These are phyloP conservation scores for Aphanocladium album DNA, from an alignment of 2,329 filamentous ascomycete species.

Conservation along the genomic window DNA sequence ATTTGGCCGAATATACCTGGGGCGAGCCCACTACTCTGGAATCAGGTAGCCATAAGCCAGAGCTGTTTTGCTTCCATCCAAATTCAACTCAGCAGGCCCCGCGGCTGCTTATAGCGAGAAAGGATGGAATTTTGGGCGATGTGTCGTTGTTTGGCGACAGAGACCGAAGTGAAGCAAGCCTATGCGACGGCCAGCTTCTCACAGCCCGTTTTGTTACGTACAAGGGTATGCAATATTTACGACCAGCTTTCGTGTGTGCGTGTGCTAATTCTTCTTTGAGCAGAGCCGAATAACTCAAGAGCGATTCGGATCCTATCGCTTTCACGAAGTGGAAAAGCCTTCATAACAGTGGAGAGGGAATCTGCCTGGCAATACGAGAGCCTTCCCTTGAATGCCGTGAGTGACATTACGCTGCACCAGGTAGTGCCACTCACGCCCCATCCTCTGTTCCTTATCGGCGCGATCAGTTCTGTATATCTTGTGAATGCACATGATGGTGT, in stretches of 20 bases:
- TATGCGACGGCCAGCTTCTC: conserved; percentile 50
- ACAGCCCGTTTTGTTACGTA: conserved; percentile 43
- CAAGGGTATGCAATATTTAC: conserved; percentile 21
- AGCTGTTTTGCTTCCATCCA: conserved; percentile 59
- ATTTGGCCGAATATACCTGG: conserved; percentile 52
- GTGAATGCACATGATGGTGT: conserved; percentile 37
- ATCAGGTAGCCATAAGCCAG: conserved; percentile 46
- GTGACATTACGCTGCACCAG: conserved; percentile 45
- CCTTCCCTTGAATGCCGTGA: conserved; percentile 36
- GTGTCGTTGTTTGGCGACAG: conserved; percentile 27
- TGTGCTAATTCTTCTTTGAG: conserved; percentile 1
- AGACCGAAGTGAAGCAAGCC: conserved; percentile 38
- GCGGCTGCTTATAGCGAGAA: conserved; percentile 56
- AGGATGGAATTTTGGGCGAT: conserved; percentile 59
- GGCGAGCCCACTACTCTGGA: conserved; percentile 50
- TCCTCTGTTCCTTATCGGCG: conserved; percentile 56
- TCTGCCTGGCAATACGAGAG: conserved; percentile 46
- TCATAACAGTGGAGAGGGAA: conserved; percentile 36
- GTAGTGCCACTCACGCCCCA: conserved; percentile 56
- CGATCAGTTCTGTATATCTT: conserved; percentile 55
- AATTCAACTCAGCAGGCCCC: conserved; percentile 32
- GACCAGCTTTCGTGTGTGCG: conserved; percentile 27
- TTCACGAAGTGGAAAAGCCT: conserved; percentile 46
- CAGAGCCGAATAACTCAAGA: conserved; percentile 14
- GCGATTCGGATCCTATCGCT: conserved; percentile 39